Base-by-base conservation (phyloP, 73 alveolate genomes). In the Blepharisma japonicum region DNA sequence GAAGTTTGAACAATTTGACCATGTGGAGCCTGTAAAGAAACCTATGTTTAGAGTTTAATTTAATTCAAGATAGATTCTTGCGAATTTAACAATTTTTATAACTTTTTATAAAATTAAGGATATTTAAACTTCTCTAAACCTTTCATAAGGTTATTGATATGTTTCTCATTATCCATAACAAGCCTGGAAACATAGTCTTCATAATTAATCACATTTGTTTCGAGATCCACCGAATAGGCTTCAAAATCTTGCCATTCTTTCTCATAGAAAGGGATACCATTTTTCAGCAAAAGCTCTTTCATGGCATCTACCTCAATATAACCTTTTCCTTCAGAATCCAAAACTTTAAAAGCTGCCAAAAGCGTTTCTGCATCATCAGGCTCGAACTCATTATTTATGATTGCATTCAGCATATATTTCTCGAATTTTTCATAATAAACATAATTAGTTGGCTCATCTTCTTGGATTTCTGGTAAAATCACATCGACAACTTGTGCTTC, bases 321-420 rank as follows among this genome's bases (percentile, higher is more conserved):
- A 45, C 95, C 95, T 48, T 85, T 80, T 14, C 91, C 92, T 76
- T 89, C 92, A 2, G 95, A 86, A 68, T 89, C 95, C 45, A 89
- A 56, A 23, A 81, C 68, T 78, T 79, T 85, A 68, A 89, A 89
- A 6, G 95, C 95, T n/a, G 90, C 95, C 8, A 89, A 81, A 18
- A 89, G 81, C 20, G 78, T 83, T 67, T 89, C 95, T 14, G 92
- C 90, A 20, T 90, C 90, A 25, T 78, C 71, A 25, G 92, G 92
- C 81, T 89, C 95, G 68, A 81, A 89, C 53, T 85, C 95, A 77
- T 89, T 89, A 47, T 42, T 76, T 45, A 77, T 53, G 51, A 89
- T 61, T 42, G 84, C 89, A 39, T 85, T 61, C 11, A 89, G 84
- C 95, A 89, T 89, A 55, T 85, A 89, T 6, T 90, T 88, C 71